phyloP scores from a whole-genome alignment of 2,329 filamentous ascomycete species.

The Periglandula ipomoeae region DNA sequence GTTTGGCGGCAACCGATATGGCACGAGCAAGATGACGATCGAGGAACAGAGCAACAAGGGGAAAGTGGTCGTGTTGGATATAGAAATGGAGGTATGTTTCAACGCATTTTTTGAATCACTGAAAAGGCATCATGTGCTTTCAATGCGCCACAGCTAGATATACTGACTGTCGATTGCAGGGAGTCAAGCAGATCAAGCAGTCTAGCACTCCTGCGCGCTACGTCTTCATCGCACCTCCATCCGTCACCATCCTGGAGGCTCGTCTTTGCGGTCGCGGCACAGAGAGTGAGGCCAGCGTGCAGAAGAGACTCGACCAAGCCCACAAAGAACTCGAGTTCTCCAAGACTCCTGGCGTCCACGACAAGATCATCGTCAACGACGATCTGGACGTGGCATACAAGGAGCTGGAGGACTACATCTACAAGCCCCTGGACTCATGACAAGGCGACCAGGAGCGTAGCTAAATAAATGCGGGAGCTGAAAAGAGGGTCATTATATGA shows the following conservation, averaged over 20 bases:
- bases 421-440: constrained; percentile 19
- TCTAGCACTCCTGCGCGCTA: constrained; percentile 68
- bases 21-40: constrained; percentile 73
- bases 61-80: constrained; percentile 76
- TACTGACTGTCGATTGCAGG: constrained; percentile 24
- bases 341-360: constrained; percentile 48
- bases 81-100: constrained; percentile 77
- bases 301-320: constrained; percentile 62
- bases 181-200: constrained; percentile 85
- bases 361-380: constrained; percentile 30
- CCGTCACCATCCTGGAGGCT: constrained; percentile 61
- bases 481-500: neutral
- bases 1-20: constrained; percentile 82
- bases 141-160: neutral
- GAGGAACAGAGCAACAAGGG: constrained; percentile 63
- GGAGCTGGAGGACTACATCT: constrained; percentile 43
- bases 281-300: constrained; percentile 65
- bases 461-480: neutral
- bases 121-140: neutral
- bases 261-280: constrained; percentile 67
- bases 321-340: constrained; percentile 66
- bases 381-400: constrained; percentile 42
- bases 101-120: neutral
- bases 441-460: neutral
- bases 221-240: constrained; percentile 77